These are phyloP conservation scores for Mycena pura DNA, from an alignment of 768 basidiomycete genomes.

Conservation along the genomic window DNA sequence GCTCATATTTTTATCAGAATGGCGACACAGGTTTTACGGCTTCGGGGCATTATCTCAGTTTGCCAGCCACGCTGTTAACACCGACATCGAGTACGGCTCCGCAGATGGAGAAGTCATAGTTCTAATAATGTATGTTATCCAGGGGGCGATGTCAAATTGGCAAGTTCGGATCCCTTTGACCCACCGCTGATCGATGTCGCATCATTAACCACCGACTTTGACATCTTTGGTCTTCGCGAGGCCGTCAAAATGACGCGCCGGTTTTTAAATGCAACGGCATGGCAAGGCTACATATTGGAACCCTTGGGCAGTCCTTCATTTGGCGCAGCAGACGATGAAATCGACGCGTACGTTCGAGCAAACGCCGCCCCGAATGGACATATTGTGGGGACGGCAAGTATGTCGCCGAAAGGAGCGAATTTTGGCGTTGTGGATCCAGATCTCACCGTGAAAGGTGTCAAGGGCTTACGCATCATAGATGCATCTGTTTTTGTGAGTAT, in stretches of 20 bases:
- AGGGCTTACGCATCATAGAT: too few relatives aligned
- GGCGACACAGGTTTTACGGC: not conserved
- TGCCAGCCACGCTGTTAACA: constrained; percentile 3
- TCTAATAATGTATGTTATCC: not conserved
- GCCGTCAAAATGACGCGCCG: constrained; percentile 31
- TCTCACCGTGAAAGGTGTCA: too few relatives aligned
- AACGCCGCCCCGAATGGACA: constrained; percentile 7
- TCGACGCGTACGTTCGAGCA: constrained; percentile 1
- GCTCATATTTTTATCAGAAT: not conserved
- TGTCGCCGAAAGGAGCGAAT: constrained; percentile 17
- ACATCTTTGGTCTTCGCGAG: constrained; percentile 30
- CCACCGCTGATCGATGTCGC: constrained; percentile 52
- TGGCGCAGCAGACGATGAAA: constrained; percentile 5
- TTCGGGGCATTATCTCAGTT: not conserved
- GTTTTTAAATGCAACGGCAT: constrained; percentile 33
- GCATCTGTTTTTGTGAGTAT: too few relatives aligned
- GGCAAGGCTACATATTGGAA: constrained; percentile 33
- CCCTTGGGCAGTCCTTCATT: not conserved
- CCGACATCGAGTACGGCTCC: constrained; percentile 1
- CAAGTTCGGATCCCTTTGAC: not conserved
- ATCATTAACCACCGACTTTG: constrained; percentile 40
- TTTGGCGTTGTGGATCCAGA: constrained; percentile 24
- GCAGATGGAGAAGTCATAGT: not conserved
- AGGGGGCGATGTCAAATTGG: not conserved
- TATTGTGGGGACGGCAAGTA: constrained; percentile 15